phyloP scores from a whole-genome alignment of 306 rosid genomes.

The Prunus dulcis region DNA sequence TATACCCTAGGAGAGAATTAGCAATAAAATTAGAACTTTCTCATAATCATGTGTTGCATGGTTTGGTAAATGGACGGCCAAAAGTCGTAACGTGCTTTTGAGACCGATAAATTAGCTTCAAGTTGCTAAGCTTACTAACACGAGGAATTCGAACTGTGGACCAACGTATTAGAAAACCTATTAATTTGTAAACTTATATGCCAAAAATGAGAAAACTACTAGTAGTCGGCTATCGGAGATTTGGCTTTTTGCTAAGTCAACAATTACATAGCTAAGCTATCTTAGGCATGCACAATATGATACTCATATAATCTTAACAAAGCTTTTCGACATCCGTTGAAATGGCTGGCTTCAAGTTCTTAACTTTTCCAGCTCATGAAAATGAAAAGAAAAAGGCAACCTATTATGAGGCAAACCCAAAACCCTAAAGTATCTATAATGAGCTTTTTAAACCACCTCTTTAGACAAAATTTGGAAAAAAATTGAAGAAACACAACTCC shows the following conservation, averaged over 20 bases:
- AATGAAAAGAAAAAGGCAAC: too few relatives aligned
- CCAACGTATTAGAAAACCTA: not conserved
- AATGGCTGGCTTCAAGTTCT: not conserved
- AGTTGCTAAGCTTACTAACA: not conserved
- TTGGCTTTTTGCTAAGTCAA: not conserved
- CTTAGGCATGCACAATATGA: not conserved
- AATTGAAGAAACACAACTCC: too few relatives aligned
- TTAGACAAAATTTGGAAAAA: too few relatives aligned
- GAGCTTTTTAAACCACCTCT: too few relatives aligned
- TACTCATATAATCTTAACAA: not conserved
- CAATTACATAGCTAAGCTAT: not conserved
- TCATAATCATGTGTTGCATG: not conserved
- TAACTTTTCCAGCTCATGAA: not conserved
- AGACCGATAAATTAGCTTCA: conserved; percentile 26
- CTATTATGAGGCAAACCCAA: too few relatives aligned
- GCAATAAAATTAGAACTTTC: not conserved
- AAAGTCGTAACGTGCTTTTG: conserved; percentile 14
- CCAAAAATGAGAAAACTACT: not conserved
- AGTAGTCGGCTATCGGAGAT: not conserved
- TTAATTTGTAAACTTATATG: not conserved
- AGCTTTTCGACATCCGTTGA: not conserved
- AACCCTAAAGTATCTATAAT: too few relatives aligned
- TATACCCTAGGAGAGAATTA: not conserved
- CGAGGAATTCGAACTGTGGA: not conserved
- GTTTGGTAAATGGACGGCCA: not conserved